Evolutionary conservation across 2,329 filamentous ascomycete genomes (phyloP).

Genomic region (Domatiomyces catenatus): DNA sequence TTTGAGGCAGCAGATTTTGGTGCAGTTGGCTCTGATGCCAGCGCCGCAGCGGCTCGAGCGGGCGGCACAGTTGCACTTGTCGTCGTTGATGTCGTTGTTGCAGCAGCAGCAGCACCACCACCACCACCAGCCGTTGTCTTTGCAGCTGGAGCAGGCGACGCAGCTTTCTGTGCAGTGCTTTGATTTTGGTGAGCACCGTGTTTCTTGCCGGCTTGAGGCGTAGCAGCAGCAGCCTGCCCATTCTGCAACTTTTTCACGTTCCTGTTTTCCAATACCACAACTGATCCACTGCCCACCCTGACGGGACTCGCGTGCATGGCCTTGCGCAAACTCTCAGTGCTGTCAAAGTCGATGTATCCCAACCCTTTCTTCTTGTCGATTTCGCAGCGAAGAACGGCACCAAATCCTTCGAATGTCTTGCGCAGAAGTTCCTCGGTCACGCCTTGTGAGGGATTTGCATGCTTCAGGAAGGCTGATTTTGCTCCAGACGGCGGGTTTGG

Average conservation of each 20-base stretch:
- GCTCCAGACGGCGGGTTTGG: conserved; percentile 31
- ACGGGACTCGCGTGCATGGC: conserved; percentile 72
- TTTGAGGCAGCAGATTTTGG: background rate
- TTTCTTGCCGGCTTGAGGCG: background rate
- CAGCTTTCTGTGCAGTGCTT: conserved; percentile 5
- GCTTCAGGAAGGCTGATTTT: conserved; percentile 61
- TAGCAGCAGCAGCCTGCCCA: conserved; percentile 1
- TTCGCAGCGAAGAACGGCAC: conserved; percentile 62
- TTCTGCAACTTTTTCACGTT: conserved; percentile 8
- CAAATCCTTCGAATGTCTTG: conserved; percentile 58
- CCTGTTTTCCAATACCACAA: conserved; percentile 74
- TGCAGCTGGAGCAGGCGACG: background rate
- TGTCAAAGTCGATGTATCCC: conserved; percentile 77
- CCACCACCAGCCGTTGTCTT: background rate
- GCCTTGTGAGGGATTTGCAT: conserved; percentile 77
- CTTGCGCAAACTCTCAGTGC: conserved; percentile 55
- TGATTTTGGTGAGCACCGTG: conserved; percentile 1
- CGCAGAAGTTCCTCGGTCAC: conserved; percentile 71
- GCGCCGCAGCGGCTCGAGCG: conserved; percentile 4
- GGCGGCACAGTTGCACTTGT: conserved; percentile 1
- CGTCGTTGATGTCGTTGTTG: conserved; percentile 6
- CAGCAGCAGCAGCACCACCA: conserved; percentile 2
- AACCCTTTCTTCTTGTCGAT: conserved; percentile 93
- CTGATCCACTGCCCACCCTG: conserved; percentile 65
- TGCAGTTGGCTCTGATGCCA: background rate